These are phyloP conservation scores for Phytophthora colocasiae DNA, from an alignment of 352 stramenopile species.

Conservation along the genomic window DNA sequence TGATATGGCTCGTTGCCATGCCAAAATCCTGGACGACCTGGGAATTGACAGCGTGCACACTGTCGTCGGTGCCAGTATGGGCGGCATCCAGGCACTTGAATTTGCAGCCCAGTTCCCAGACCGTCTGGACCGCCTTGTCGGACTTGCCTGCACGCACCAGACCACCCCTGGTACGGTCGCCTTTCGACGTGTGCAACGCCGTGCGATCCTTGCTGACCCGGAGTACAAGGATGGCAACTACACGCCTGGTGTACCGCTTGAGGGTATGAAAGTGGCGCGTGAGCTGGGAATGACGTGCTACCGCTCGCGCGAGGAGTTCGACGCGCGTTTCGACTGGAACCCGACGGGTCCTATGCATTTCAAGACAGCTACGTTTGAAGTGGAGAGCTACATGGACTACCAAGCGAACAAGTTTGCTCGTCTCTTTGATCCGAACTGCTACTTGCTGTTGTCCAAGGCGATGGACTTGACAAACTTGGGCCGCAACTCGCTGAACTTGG, in stretches of 20 bases:
- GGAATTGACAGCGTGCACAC: constrained; percentile 80
- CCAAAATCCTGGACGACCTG: constrained; percentile 79
- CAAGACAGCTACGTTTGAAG: constrained; percentile 84
- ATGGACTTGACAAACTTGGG: constrained; percentile 90
- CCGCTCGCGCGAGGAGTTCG: constrained; percentile 89
- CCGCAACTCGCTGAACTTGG: constrained; percentile 70
- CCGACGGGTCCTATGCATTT: constrained; percentile 75
- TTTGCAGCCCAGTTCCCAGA: constrained; percentile 86
- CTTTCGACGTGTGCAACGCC: constrained; percentile 83
- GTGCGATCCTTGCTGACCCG: constrained; percentile 82
- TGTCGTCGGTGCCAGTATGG: constrained; percentile 90
- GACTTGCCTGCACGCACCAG: constrained; percentile 87
- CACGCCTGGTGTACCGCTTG: constrained; percentile 49
- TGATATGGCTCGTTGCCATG: constrained; percentile 85
- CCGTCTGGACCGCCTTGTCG: constrained; percentile 71
- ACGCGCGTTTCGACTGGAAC: constrained; percentile 88
- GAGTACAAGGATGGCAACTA: constrained; percentile 87
- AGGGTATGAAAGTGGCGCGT: constrained; percentile 87
- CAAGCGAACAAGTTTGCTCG: constrained; percentile 88
- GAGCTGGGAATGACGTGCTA: constrained; percentile 91
- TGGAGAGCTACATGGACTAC: constrained; percentile 93
- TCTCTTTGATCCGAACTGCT: constrained; percentile 89
- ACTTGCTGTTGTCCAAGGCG: constrained; percentile 87
- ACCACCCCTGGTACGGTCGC: constrained; percentile 89
- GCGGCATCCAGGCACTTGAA: constrained; percentile 88